These are phyloP conservation scores for Diversispora epigaea DNA, from an alignment of 192 early-diverging fungal genomes.

Conservation along the genomic window DNA sequence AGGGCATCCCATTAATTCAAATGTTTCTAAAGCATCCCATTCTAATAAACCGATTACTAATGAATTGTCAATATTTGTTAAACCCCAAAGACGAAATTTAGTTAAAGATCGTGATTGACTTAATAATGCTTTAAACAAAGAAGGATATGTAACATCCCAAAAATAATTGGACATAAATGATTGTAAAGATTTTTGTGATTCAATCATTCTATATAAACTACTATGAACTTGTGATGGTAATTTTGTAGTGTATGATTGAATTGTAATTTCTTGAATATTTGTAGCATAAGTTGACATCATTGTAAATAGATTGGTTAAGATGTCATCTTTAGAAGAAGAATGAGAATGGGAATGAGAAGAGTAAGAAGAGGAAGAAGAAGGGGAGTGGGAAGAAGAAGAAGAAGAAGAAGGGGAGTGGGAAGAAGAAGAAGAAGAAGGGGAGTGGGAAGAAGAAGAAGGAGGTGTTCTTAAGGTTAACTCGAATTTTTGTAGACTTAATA, in stretches of 20 bases:
- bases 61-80: constrained; percentile 2
- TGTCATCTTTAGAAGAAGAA: background rate
- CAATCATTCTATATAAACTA: background rate
- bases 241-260: background rate
- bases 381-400: no score
- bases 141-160: constrained; percentile 6
- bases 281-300: background rate
- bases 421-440: no score
- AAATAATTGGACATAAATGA: constrained; percentile 17
- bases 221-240: background rate
- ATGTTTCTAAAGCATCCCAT: background rate
- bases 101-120: background rate
- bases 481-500: background rate
- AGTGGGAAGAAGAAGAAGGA: background rate
- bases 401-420: no score
- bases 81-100: constrained; percentile 3
- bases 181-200: background rate
- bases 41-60: background rate
- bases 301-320: background rate
- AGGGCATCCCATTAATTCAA: constrained; percentile 18
- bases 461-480: background rate
- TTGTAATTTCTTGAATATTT: constrained; percentile 18
- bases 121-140: background rate
- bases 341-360: no score
- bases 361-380: no score